A percentile compares a stretch with the other conserved stretches of the same genome.
Evolutionary conservation across 1,284 basidiomycete species (phyloP).

Genomic region (Malassezia cuniculi): DNA sequence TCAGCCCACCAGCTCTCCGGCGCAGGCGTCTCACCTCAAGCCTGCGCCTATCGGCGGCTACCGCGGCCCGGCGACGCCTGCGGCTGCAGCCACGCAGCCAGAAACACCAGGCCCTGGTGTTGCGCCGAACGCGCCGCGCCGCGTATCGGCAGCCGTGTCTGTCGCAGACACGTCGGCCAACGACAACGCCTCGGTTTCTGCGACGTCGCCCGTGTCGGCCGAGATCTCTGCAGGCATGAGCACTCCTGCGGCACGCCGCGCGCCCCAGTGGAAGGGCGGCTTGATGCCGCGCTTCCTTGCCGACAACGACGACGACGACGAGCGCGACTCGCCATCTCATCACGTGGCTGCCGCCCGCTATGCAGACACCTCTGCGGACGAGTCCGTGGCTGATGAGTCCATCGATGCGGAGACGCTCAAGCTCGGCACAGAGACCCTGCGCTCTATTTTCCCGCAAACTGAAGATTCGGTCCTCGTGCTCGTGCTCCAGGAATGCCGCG

Average conservation of each 20-base stretch:
- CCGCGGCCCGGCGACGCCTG: too few species aligned
- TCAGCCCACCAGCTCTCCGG: too few species aligned
- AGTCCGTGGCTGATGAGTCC: not conserved
- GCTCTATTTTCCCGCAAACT: slow-evolving; percentile 32
- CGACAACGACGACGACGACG: not conserved
- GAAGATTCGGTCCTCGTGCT: slow-evolving; percentile 28
- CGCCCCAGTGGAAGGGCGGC: slow-evolving; percentile 4
- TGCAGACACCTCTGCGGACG: not conserved
- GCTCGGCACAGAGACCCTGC: slow-evolving; percentile 19
- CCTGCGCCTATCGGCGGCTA: too few species aligned
- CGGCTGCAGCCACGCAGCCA: too few species aligned
- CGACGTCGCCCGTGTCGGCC: too few species aligned
- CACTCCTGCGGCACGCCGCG: not conserved
- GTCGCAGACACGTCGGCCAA: too few species aligned
- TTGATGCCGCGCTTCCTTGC: slow-evolving; percentile 1
- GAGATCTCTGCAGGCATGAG: too few species aligned
- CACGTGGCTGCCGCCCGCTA: slow-evolving; percentile 8
- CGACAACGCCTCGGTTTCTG: too few species aligned
- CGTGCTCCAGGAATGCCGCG: slow-evolving; percentile 28
- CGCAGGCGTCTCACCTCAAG: too few species aligned
- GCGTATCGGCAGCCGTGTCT: too few species aligned
- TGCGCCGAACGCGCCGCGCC: slow-evolving; percentile 18
- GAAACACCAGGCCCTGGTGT: slow-evolving; percentile 6
- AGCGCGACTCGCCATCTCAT: slow-evolving; percentile 10
- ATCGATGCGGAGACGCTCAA: slow-evolving; percentile 8